A percentile compares a stretch with the other conserved stretches of the same genome.
phyloP scores from a whole-genome alignment of 345 rosid species.

The Hirschfeldia incana region DNA sequence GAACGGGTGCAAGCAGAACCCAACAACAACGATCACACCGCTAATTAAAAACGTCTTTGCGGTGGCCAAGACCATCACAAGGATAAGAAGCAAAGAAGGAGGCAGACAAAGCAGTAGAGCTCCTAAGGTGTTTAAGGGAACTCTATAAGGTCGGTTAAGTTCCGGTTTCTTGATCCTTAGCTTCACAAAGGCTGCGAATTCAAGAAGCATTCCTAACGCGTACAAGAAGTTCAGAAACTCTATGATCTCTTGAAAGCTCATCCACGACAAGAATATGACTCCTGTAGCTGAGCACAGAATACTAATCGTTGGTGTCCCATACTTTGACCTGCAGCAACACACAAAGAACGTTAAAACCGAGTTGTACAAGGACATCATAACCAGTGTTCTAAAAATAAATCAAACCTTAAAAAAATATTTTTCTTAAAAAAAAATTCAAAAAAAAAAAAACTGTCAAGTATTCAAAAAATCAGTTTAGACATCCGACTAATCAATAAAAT shows the following conservation, averaged over 20 bases:
- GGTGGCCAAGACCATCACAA: constrained; percentile 83
- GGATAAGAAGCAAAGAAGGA: constrained; percentile 66
- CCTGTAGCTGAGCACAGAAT: constrained; percentile 84
- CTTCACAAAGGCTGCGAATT: constrained; percentile 80
- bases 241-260: constrained; percentile 88
- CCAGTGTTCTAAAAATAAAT: not conserved
- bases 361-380: not conserved
- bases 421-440: too few species aligned
- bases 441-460: too few species aligned
- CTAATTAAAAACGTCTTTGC: constrained; percentile 60
- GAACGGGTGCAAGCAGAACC: constrained; percentile 59
- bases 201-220: constrained; percentile 84
- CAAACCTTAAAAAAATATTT: not conserved
- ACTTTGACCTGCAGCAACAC: constrained; percentile 60
- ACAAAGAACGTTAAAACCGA: constrained; percentile 13
- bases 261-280: constrained; percentile 87
- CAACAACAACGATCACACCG: constrained; percentile 52
- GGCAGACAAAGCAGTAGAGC: constrained; percentile 65
- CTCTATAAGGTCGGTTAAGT: constrained; percentile 70
- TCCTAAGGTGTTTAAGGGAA: constrained; percentile 71
- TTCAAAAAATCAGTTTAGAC: too few species aligned
- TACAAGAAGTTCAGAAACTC: constrained; percentile 90
- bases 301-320: constrained; percentile 91
- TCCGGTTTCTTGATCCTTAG: constrained; percentile 74
- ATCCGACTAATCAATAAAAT: not conserved